These are phyloP conservation scores for Globisporangium splendens DNA, from an alignment of 352 stramenopile genomes.

Conservation along the genomic window DNA sequence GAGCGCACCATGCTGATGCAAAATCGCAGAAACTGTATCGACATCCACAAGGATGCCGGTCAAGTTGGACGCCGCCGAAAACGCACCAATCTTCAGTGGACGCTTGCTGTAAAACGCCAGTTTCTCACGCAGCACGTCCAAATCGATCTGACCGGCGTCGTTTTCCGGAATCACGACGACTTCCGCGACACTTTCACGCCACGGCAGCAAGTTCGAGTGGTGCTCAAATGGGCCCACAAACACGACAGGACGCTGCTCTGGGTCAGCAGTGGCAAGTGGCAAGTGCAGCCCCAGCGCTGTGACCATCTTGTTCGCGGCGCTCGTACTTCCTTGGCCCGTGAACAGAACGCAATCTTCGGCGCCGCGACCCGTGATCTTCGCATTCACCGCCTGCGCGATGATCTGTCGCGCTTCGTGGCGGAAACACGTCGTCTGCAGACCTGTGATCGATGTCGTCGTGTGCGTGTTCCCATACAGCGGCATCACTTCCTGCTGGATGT, in stretches of 20 bases:
- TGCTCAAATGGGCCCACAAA: conserved; percentile 95
- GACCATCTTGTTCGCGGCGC: conserved; percentile 81
- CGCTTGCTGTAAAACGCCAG: conserved; percentile 51
- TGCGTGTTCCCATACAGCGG: conserved; percentile 98
- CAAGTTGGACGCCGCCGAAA: conserved; percentile 94
- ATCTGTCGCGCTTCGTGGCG: conserved; percentile 94
- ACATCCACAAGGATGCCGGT: conserved; percentile 93
- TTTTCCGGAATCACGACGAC: conserved; percentile 75
- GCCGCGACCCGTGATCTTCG: conserved; percentile 86
- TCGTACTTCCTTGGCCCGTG: conserved; percentile 82
- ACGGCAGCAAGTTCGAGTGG: conserved; percentile 97
- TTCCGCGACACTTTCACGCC: conserved; percentile 90
- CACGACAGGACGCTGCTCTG: conserved; percentile 67
- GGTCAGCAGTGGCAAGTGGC: conserved; percentile 12
- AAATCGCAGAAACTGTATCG: conserved; percentile 78
- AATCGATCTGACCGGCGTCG: conserved; percentile 45
- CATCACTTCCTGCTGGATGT: conserved; percentile 84
- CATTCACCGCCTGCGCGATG: conserved; percentile 88
- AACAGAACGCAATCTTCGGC: conserved; percentile 96
- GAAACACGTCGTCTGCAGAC: conserved; percentile 91
- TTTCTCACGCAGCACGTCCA: conserved; percentile 42
- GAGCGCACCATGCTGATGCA: conserved; percentile 91
- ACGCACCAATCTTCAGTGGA: conserved; percentile 83
- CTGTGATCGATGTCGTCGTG: conserved; percentile 85
- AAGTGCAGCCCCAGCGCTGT: conserved; percentile 53